Conservation (phyloP, 2,329 filamentous ascomycete species). For the Aspergillus sp. region DNA sequence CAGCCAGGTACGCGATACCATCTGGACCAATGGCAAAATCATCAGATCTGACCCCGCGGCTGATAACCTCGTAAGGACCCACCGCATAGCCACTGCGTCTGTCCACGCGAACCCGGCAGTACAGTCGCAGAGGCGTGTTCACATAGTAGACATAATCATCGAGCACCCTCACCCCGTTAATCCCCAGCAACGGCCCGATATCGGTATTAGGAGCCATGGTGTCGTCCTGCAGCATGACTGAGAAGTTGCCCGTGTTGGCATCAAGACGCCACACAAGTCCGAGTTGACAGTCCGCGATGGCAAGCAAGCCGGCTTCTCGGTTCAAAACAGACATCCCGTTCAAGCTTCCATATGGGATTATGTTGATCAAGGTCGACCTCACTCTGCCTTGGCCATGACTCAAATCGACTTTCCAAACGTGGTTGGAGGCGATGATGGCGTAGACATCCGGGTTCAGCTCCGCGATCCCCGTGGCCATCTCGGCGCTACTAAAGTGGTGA, state of each 20-base stretch:
- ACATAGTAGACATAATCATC: conserved; percentile 12
- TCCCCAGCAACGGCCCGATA: conserved; percentile 3
- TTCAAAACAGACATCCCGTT: conserved; percentile 12
- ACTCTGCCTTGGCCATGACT: not conserved
- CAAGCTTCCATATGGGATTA: conserved; percentile 9
- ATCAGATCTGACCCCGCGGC: conserved; percentile 6
- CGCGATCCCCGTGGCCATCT: conserved; percentile 10
- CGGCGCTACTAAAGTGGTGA: conserved; percentile 7
- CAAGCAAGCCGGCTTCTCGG: conserved; percentile 1
- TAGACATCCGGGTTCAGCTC: conserved; percentile 10
- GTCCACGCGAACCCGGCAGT: conserved; percentile 13
- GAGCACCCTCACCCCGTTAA: conserved; percentile 11
- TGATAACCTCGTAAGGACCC: conserved; percentile 11
- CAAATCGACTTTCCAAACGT: conserved; percentile 11
- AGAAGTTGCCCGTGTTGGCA: conserved; percentile 7
- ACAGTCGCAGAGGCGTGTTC: conserved; percentile 10
- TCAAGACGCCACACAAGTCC: conserved; percentile 12
- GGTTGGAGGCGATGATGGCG: conserved; percentile 11
- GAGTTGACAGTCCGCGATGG: conserved; percentile 10
- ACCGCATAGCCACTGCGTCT: conserved; percentile 6
- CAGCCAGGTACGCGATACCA: conserved; percentile 12
- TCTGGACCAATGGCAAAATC: conserved; percentile 11
- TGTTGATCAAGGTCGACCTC: conserved; percentile 3
- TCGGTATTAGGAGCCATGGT: conserved; percentile 5
- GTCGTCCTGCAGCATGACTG: conserved; percentile 9